Conservation (phyloP, 1,139 yeast species). For the Sugiyamaella paludigena region DNA sequence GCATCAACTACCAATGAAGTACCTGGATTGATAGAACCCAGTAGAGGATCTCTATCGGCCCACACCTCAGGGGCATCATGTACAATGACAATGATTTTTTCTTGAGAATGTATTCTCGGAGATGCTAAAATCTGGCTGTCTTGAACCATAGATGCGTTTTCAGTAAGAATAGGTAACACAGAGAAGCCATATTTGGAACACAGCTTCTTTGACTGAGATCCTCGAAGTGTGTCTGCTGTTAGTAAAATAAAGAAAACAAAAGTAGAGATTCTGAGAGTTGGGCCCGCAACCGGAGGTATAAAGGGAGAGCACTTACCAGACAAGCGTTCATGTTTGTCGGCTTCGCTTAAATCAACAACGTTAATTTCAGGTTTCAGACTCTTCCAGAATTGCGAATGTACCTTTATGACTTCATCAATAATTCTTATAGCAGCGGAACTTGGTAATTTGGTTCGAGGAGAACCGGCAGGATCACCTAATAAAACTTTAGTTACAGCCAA, state of each 20-base stretch:
- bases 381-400: conserved; percentile 87
- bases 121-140: conserved; percentile 66
- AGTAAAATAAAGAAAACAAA: too few species aligned
- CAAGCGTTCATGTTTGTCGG: conserved; percentile 14
- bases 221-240: conserved; percentile 11
- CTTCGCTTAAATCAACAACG: conserved; percentile 30
- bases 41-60: conserved; percentile 79
- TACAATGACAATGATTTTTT: conserved; percentile 63
- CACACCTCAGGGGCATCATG: conserved; percentile 95
- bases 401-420: conserved; percentile 75
- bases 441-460: conserved; percentile 63
- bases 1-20: conserved; percentile 68
- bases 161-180: conserved; percentile 13
- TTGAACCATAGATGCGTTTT: conserved; percentile 10
- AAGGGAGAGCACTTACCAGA: too few species aligned
- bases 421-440: conserved; percentile 68
- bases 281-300: too few species aligned
- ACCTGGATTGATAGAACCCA: conserved; percentile 73
- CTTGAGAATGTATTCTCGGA: conserved; percentile 63
- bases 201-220: conserved; percentile 8
- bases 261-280: too few species aligned
- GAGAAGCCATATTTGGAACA: conserved; percentile 3
- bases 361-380: conserved; percentile 71
- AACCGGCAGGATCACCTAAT: conserved; percentile 93
- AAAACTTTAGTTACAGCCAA: conserved; percentile 88